A percentile compares a stretch with the other conserved stretches of the same genome.
Evolutionary conservation across 371 early-diverging fungal species (phyloP).

Genomic region (Mortierella sp.): DNA sequence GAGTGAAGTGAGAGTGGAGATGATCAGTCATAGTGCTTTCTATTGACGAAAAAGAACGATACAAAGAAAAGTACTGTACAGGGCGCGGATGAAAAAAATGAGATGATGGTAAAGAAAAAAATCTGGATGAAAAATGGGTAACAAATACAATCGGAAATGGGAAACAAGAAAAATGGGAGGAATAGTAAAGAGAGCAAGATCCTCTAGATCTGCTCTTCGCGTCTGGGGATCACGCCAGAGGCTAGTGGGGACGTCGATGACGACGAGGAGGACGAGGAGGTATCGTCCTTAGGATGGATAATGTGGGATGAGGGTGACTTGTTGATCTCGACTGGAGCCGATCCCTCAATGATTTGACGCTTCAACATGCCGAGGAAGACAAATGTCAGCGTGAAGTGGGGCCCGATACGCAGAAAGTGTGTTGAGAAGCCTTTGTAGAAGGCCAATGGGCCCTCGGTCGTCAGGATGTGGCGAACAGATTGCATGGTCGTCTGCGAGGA

Average conservation of each 20-base stretch:
- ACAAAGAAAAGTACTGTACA: slow-evolving; percentile 42
- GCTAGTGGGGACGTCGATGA: slow-evolving; percentile 42
- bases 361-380: slow-evolving; percentile 70
- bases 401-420: slow-evolving; percentile 81
- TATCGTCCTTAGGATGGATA: slow-evolving; percentile 44
- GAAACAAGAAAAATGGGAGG: not conserved
- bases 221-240: slow-evolving; percentile 43
- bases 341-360: slow-evolving; percentile 49
- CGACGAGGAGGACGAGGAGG: slow-evolving; percentile 38
- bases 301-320: slow-evolving; percentile 6
- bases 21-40: slow-evolving; percentile 26
- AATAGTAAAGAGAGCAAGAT: not conserved
- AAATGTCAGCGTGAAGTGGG: slow-evolving; percentile 79
- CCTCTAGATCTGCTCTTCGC: slow-evolving; percentile 45
- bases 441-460: slow-evolving; percentile 69
- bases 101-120: not conserved
- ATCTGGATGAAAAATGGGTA: not conserved
- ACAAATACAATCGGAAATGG: not conserved
- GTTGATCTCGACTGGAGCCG: not conserved
- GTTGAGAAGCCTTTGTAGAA: slow-evolving; percentile 79
- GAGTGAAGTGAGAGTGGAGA: slow-evolving; percentile 22
- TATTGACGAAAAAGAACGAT: slow-evolving; percentile 3
- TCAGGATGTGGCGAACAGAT: slow-evolving; percentile 62
- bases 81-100: not conserved
- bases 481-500: slow-evolving; percentile 61